Evolutionary conservation across 2,329 filamentous ascomycete species (phyloP), one percentile per base, ranked within the genome.

Genomic region (Sarocladium oryzae): DNA sequence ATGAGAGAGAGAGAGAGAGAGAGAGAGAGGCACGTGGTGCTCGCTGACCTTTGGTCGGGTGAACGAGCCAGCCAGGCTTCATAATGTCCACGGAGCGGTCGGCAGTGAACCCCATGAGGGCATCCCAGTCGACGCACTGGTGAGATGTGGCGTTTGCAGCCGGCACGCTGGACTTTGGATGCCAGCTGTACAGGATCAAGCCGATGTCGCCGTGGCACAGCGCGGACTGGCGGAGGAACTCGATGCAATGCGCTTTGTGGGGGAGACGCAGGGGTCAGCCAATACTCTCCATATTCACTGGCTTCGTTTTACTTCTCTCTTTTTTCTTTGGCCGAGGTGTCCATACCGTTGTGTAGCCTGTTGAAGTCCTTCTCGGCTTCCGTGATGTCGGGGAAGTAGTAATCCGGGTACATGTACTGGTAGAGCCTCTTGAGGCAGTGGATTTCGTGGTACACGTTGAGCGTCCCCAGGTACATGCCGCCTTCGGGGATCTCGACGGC

Each of bases 371-470:
- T 40, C n/a, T 53, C 24, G 15, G 46, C 51, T 4, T 37, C n/a
- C 9, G 51, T 53, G n/a, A 38, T 49, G 11, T 46, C n/a, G 15
- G 37, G 18, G 8, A 33, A 32, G 23, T 53, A 53, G 1, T 36
- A 28, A 10, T 53, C 51, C 16, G 35, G 46, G 21, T 30, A 30
- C 28, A 30, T 50, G 50, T 54, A 52, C 32, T 54, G 53, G 30
- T 41, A 45, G 11, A 54, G 43, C 4, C 43, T 45, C 23, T 54
- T 52, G 50, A 52, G 33, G 37, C 53, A 54, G n/a, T 54, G 53
- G 15, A 54, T 50, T 23, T 54, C 40, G 21, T 54, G 53, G 23
- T 52, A 54, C 11, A 54, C 53, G 51, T 53, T 55, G 11, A 55
- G 40, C 5, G 51, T 53, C 11, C 46, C 51, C 30, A 55, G 46